Percentiles rank a stretch among this genome's conserved stretches.
These are phyloP conservation scores for Maudiozyma turicensis DNA, from an alignment of 805 yeast species.

Conservation along the genomic window DNA sequence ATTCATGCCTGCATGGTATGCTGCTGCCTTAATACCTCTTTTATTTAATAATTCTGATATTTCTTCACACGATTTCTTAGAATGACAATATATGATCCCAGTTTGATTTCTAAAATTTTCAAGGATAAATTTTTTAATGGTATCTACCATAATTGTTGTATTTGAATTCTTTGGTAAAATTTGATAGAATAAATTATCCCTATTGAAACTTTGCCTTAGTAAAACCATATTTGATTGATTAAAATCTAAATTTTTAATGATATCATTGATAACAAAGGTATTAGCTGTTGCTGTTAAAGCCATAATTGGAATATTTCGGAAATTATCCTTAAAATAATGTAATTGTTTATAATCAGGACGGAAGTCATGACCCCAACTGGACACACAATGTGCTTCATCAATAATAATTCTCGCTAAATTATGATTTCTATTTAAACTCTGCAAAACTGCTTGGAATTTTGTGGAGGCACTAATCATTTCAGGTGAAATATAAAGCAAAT, in stretches of 20 bases:
- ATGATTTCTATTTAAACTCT: constrained; percentile 42
- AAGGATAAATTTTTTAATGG: constrained; percentile 48
- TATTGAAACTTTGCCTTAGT: constrained; percentile 83
- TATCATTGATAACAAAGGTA: constrained; percentile 78
- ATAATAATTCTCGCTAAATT: constrained; percentile 78
- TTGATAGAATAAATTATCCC: constrained; percentile 76
- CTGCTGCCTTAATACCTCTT: constrained; percentile 59
- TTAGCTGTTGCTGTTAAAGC: constrained; percentile 97
- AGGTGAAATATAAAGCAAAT: constrained; percentile 81
- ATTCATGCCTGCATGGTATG: constrained; percentile 92
- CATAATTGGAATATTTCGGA: constrained; percentile 80
- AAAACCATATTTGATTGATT: constrained; percentile 40
- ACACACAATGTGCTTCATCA: constrained; percentile 97
- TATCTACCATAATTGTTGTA: constrained; percentile 33
- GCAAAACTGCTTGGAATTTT: constrained; percentile 56
- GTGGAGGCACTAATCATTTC: constrained; percentile 81
- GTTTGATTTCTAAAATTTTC: constrained; percentile 46
- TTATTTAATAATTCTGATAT: constrained; percentile 49
- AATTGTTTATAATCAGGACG: constrained; percentile 89
- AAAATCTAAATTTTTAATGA: constrained; percentile 65
- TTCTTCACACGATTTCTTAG: constrained; percentile 80
- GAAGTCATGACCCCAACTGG: constrained; percentile 98
- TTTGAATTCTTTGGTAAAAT: constrained; percentile 56
- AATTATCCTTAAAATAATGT: constrained; percentile 58
- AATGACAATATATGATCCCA: constrained; percentile 91